Evolutionary conservation across 768 basidiomycete species (phyloP).

Genomic region (Boletus vinaceobasis): DNA sequence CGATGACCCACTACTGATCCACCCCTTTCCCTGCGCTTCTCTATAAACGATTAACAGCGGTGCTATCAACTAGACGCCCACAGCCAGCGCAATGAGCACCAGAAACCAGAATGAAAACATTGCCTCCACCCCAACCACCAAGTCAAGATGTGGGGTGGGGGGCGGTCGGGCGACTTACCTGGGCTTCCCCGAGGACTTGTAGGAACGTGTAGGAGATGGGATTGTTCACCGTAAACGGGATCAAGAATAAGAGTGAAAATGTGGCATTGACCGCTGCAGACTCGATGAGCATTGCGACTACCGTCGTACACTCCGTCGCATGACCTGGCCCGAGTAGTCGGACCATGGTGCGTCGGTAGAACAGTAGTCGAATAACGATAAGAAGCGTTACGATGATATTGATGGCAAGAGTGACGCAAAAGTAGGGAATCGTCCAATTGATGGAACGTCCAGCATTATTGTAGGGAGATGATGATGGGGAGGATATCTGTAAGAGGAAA

Average conservation of each 20-base stretch:
- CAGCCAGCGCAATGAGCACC: conserved; percentile 1
- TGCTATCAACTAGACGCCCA: conserved; percentile 30
- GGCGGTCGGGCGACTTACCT: conserved; percentile 20
- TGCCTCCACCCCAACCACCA: neutral
- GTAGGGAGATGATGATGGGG: conserved; percentile 28
- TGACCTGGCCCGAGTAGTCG: conserved; percentile 22
- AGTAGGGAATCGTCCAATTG: conserved; percentile 29
- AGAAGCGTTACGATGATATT: conserved; percentile 26
- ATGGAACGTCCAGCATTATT: conserved; percentile 6
- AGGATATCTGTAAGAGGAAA: conserved; percentile 26
- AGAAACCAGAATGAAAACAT: neutral
- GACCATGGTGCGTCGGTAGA: conserved; percentile 24
- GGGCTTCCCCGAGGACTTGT: conserved; percentile 33
- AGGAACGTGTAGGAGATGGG: conserved; percentile 34
- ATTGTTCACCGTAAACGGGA: conserved; percentile 10
- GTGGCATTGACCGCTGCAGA: conserved; percentile 29
- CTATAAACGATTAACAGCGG: conserved; percentile 39
- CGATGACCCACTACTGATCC: conserved; percentile 23
- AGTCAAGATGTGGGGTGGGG: neutral
- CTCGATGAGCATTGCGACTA: conserved; percentile 27
- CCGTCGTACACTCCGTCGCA: conserved; percentile 21
- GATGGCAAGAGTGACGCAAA: conserved; percentile 23
- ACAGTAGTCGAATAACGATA: conserved; percentile 23
- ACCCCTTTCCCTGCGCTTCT: conserved; percentile 37
- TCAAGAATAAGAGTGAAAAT: conserved; percentile 25